Base-by-base conservation (phyloP, 768 basidiomycete species). In the Calocera viscosa region DNA sequence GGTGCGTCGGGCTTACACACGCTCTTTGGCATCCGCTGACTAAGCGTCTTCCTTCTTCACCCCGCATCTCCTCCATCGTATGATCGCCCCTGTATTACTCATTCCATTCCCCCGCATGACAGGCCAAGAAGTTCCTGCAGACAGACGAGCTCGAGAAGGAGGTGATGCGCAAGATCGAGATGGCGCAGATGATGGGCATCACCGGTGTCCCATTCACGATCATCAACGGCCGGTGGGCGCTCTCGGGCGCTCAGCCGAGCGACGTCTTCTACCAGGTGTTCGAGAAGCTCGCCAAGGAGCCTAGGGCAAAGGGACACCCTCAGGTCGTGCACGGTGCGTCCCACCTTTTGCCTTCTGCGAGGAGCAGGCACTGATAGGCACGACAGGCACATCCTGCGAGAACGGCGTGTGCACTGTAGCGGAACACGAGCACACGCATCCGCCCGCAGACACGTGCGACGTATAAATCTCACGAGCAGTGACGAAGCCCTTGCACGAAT, bases 161-260 rank as follows among this genome's bases (percentile, higher is more conserved):
- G 69, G 84, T 91, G 0, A 77, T 85, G 68, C 76, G 78, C 11
- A 83, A 86, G 76, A 85, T 85, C 71, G 78, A 80, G 10, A 81
- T 83, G 63, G 87, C 87, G 41, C 82, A 84, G 65, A 76, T 78
- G 43, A 82, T 85, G 66, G 89, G 89, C 19, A 83, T 92, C 64
- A 85, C 83, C 3, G 89, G 90, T 40, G 88, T 92, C 1, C 90
- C 90, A 8, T 84, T 90, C 78, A 86, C 84, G 30, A 83, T 91
- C 71, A 86, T 91, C 70, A 85, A 90, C 73, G 82, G 84, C 14
- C 86, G 86, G 72, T 91, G 87, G 86, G 88, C 85, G 3, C 81
- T 90, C 30, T 85, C 82, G 64, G 89, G 89, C 10, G 86, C 85
- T 11, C 89, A 90, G 75, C 82, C 83, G 2, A 80, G 85, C 49